These are phyloP conservation scores for Talaromyces liani DNA, from an alignment of 495 filamentous ascomycete genomes.

Conservation along the genomic window DNA sequence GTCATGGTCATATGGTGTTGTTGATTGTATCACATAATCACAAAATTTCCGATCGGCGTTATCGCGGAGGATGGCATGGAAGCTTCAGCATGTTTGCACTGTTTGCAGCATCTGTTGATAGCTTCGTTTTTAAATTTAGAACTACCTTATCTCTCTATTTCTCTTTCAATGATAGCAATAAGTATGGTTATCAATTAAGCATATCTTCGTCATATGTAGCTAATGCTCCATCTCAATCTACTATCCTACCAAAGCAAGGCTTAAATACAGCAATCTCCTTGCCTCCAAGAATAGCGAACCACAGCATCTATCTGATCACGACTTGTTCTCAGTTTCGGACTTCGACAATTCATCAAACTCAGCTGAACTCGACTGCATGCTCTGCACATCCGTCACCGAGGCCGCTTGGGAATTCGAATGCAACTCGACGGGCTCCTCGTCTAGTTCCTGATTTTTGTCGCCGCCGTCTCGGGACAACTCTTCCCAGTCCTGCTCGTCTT, in stretches of 20 bases:
- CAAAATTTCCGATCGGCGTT: neutral
- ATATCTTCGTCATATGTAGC: neutral
- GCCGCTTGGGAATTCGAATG: slow-evolving; percentile 12
- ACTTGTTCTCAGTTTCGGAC: neutral
- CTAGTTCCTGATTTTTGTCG: slow-evolving; percentile 17
- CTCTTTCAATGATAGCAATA: too few species aligned
- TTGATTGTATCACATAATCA: neutral
- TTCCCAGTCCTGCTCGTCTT: slow-evolving; percentile 33
- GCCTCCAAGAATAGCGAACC: neutral
- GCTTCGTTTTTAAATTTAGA: neutral
- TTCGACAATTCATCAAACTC: slow-evolving; percentile 5
- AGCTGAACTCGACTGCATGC: slow-evolving; percentile 22
- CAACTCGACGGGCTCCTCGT: slow-evolving; percentile 22
- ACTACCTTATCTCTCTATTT: too few species aligned
- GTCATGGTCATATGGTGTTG: neutral
- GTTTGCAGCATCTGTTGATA: neutral
- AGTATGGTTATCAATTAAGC: neutral
- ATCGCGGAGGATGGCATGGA: neutral
- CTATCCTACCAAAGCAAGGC: neutral
- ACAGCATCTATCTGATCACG: neutral
- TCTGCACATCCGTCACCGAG: slow-evolving; percentile 22
- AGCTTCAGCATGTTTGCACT: slow-evolving; percentile 3
- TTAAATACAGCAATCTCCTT: neutral
- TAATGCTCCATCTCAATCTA: neutral
- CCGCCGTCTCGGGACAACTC: slow-evolving; percentile 23